Base-by-base conservation (phyloP, 2,329 filamentous ascomycete species). In the Camillea tinctor region DNA sequence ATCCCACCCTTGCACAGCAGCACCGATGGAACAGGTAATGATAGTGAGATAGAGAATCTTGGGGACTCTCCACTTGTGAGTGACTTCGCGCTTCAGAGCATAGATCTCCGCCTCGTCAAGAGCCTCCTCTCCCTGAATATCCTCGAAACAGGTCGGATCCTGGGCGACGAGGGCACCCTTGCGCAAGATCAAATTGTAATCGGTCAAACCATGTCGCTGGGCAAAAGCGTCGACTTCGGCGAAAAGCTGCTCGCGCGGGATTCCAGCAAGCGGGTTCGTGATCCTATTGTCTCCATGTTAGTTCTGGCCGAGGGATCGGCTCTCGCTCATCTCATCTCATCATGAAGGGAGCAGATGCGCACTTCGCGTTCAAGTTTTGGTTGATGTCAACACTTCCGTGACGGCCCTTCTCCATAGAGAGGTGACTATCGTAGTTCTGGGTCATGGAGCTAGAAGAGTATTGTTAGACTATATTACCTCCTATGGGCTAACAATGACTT, bases 101-200 rank as follows among this genome's bases (percentile, higher is more conserved):
- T 81, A 77, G 57, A 87, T 83, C 69, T 90, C 88, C 1, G 80
- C 78, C 19, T 87, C 80, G 56, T 80, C 76, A 2, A 93, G 81
- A 8, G 84, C 83, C 55, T 84, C 76, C 56, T 84, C 77, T 64
- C 84, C 82, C 3, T 73, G 75, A 40, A 92, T 80, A 44, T 81
- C 77, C 61, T 91, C 88, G 70, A 79, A 90, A 44, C 81, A 79
- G 8, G 78, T 77, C 0, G 89, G 89, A 64, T 89, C 85, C 71
- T 91, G 89, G 2, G 91, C 91, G 22, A 93, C 83, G n/a, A 93
- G 80, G 3, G 90, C 91, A 20, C 89, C 91, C 67, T 88, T 88
- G 57, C 83, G 79, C 53, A 93, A 79, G 9, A 89, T 70, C 3
- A 78, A 74, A 3, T 84, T 74, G 65, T 88, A 80, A 55, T 88